A percentile compares a stretch with the other conserved stretches of the same genome.
These are phyloP conservation scores for Begonia masoniana DNA, from an alignment of 306 rosid species.

Conservation along the genomic window DNA sequence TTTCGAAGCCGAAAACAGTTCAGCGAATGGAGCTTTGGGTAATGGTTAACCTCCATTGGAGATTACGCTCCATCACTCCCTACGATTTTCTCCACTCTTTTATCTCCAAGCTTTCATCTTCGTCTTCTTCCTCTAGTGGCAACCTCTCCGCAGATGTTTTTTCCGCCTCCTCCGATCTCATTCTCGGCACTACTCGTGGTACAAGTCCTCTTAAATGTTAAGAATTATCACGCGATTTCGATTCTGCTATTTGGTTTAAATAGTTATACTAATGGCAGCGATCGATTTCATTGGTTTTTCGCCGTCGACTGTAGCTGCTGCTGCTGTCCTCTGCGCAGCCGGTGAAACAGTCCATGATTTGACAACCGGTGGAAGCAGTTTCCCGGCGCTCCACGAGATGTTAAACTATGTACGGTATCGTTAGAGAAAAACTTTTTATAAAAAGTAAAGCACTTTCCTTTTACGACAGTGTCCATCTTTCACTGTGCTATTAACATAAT, in stretches of 20 bases:
- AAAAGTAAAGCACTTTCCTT: background rate
- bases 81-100: conserved; percentile 47
- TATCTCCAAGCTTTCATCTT: conserved; percentile 32
- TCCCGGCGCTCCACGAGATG: background rate
- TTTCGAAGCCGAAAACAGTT: conserved; percentile 44
- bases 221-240: too few relatives aligned
- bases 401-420: background rate
- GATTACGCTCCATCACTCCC: conserved; percentile 60
- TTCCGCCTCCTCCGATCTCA: conserved; percentile 27
- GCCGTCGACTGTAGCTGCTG: conserved; percentile 56
- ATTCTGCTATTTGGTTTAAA: too few relatives aligned
- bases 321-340: conserved; percentile 50
- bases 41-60: conserved; percentile 47
- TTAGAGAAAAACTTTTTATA: background rate
- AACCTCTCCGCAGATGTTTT: background rate
- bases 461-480: background rate
- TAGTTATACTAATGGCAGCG: conserved; percentile 19
- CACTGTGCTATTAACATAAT: background rate
- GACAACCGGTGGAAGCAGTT: background rate
- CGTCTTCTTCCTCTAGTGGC: conserved; percentile 4
- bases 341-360: conserved; percentile 3
- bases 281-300: conserved; percentile 39
- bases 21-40: conserved; percentile 64
- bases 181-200: conserved; percentile 50
- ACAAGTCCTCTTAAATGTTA: background rate